Conservation (phyloP, 2,329 filamentous ascomycete genomes). For the Mycosphaerella sp. region DNA sequence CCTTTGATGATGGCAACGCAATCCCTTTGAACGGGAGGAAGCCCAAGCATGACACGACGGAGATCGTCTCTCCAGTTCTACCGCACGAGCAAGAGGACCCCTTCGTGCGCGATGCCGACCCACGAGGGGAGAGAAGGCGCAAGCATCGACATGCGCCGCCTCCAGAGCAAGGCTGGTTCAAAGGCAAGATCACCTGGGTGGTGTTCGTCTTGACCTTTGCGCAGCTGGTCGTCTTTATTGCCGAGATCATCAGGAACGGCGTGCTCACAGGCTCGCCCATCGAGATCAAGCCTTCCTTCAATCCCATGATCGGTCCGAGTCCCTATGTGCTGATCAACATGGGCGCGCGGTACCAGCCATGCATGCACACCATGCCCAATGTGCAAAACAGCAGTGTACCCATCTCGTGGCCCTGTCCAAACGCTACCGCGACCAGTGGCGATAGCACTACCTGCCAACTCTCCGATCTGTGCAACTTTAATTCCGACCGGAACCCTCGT, state of each 20-base stretch:
- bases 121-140: constrained; percentile 22
- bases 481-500: constrained; percentile 62
- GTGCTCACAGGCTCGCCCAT: constrained; percentile 72
- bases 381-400: constrained; percentile 47
- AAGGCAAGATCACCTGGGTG: constrained; percentile 63
- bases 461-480: constrained; percentile 76
- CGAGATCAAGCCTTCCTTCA: constrained; percentile 76
- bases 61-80: constrained; percentile 36
- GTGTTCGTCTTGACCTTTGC: constrained; percentile 71
- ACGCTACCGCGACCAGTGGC: constrained; percentile 56
- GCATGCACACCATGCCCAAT: constrained; percentile 77
- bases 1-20: constrained; percentile 44
- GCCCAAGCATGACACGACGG: constrained; percentile 34
- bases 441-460: constrained; percentile 61
- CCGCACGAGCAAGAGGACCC: constrained; percentile 37
- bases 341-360: constrained; percentile 86
- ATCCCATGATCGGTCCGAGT: constrained; percentile 95
- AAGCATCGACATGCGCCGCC: not conserved
- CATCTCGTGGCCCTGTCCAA: constrained; percentile 72
- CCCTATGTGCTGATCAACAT: constrained; percentile 90
- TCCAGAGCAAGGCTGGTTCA: constrained; percentile 49
- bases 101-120: constrained; percentile 34
- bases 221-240: constrained; percentile 82
- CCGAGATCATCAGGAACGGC: constrained; percentile 74
- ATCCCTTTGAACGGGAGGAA: constrained; percentile 41